These are phyloP conservation scores for Scedosporium boydii DNA, from an alignment of 2,329 filamentous ascomycete genomes.

Conservation along the genomic window DNA sequence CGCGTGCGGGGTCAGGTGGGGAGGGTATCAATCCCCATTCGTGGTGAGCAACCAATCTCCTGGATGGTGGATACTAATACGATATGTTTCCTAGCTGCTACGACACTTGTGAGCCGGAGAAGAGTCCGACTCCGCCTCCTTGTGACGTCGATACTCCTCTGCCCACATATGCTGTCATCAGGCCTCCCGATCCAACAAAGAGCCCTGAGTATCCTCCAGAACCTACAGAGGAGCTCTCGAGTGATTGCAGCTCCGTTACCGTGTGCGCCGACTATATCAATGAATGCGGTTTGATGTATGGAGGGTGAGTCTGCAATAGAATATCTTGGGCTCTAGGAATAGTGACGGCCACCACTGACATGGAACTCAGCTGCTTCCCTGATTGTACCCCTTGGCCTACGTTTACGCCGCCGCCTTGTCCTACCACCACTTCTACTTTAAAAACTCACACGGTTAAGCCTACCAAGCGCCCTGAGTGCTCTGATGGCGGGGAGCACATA, in stretches of 20 bases:
- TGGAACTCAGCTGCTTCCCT: constrained; percentile 1
- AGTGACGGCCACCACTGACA: neutral
- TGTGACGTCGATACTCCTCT: neutral
- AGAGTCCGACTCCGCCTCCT: neutral
- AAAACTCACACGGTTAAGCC: neutral
- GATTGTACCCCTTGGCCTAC: constrained; percentile 5
- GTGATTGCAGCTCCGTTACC: neutral
- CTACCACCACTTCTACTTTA: neutral
- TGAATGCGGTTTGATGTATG: constrained; percentile 5
- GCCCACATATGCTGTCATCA: neutral
- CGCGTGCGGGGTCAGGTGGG: constrained; percentile 8
- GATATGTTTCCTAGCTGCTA: constrained; percentile 7
- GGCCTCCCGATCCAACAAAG: neutral
- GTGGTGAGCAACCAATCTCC: neutral
- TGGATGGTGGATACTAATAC: neutral
- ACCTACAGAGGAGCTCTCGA: neutral
- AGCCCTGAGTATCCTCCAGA: neutral
- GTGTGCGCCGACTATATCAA: constrained; percentile 6
- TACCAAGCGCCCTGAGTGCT: neutral
- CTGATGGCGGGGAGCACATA: neutral
- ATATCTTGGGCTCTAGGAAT: neutral
- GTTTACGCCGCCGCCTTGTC: constrained; percentile 1
- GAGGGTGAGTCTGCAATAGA: neutral
- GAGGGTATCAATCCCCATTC: constrained; percentile 9
- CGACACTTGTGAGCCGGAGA: constrained; percentile 8